A percentile compares a stretch with the other conserved stretches of the same genome.
phyloP scores from a whole-genome alignment of 805 yeast species.

The Cephaloascus albidus region DNA sequence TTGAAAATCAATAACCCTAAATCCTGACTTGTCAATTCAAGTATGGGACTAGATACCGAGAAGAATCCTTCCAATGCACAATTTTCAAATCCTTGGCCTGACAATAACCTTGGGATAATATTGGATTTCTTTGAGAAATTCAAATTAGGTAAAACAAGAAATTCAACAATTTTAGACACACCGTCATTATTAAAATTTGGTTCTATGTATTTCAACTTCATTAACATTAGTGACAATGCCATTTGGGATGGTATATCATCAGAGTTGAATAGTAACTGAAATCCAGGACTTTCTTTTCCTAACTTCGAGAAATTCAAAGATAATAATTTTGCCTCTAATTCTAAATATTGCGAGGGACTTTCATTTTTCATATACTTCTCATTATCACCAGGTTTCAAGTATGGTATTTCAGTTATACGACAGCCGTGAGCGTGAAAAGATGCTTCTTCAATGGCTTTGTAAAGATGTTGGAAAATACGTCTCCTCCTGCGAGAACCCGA shows the following conservation, averaged over 20 bases:
- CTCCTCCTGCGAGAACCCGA: too few relatives aligned
- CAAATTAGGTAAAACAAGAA: constrained; percentile 24
- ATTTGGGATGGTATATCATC: constrained; percentile 23
- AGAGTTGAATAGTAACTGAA: constrained; percentile 22
- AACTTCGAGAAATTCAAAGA: constrained; percentile 15
- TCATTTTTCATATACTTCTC: constrained; percentile 9
- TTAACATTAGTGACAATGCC: constrained; percentile 20
- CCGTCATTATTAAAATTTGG: neutral
- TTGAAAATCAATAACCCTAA: constrained; percentile 23
- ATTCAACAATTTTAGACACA: constrained; percentile 12
- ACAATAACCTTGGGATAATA: constrained; percentile 18
- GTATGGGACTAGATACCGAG: constrained; percentile 26
- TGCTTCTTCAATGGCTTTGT: too few relatives aligned
- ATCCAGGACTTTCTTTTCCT: constrained; percentile 23
- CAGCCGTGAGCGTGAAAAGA: neutral
- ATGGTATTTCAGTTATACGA: neutral
- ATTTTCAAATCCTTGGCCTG: constrained; percentile 25
- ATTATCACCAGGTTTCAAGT: neutral
- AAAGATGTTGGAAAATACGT: too few relatives aligned
- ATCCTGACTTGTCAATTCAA: constrained; percentile 24
- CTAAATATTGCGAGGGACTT: constrained; percentile 13
- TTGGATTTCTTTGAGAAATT: constrained; percentile 25
- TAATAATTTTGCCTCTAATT: constrained; percentile 14
- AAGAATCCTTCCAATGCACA: constrained; percentile 26
- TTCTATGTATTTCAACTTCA: constrained; percentile 9